Conservation (phyloP, 1,139 yeast species). For the Scheffersomyces lignicola region DNA sequence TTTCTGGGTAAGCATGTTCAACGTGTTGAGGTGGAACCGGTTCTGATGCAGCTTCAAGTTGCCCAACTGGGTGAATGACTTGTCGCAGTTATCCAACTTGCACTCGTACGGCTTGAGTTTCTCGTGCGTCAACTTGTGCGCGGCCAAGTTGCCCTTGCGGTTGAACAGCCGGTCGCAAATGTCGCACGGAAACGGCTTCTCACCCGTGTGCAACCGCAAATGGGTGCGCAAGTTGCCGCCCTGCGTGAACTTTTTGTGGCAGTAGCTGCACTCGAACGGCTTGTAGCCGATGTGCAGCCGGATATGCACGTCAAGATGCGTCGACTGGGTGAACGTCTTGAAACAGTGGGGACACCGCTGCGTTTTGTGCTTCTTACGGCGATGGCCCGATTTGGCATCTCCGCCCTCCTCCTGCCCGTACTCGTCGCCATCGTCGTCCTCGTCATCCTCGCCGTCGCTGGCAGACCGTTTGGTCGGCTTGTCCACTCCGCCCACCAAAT, state of each 20-base stretch:
- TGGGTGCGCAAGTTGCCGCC: slow-evolving; percentile 92
- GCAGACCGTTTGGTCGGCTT: slow-evolving; percentile 46
- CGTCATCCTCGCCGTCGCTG: slow-evolving; percentile 18
- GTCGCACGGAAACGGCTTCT: slow-evolving; percentile 79
- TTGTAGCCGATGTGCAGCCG: slow-evolving; percentile 76
- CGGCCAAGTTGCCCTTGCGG: slow-evolving; percentile 86
- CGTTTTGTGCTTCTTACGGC: slow-evolving; percentile 43
- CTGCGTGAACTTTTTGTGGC: slow-evolving; percentile 83
- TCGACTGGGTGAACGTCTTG: slow-evolving; percentile 69
- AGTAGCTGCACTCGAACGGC: slow-evolving; percentile 77
- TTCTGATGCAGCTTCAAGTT: slow-evolving; percentile 93
- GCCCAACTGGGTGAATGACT: slow-evolving; percentile 87
- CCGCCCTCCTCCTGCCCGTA: slow-evolving; percentile 21
- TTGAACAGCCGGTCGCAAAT: slow-evolving; percentile 75
- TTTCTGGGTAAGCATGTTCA: slow-evolving; percentile 62
- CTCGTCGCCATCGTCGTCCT: slow-evolving; percentile 17
- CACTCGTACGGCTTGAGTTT: slow-evolving; percentile 79
- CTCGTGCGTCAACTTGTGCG: slow-evolving; percentile 80
- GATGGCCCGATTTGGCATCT: slow-evolving; percentile 21
- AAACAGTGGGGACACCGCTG: slow-evolving; percentile 73
- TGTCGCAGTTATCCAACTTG: slow-evolving; percentile 76
- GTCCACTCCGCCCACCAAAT: slow-evolving; percentile 81
- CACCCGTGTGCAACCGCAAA: slow-evolving; percentile 86
- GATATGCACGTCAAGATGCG: slow-evolving; percentile 77
- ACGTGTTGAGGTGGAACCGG: slow-evolving; percentile 74